Percentiles rank a stretch among this genome's conserved stretches.
Conservation (phyloP, 495 filamentous ascomycete species). For the Viridothelium virens region DNA sequence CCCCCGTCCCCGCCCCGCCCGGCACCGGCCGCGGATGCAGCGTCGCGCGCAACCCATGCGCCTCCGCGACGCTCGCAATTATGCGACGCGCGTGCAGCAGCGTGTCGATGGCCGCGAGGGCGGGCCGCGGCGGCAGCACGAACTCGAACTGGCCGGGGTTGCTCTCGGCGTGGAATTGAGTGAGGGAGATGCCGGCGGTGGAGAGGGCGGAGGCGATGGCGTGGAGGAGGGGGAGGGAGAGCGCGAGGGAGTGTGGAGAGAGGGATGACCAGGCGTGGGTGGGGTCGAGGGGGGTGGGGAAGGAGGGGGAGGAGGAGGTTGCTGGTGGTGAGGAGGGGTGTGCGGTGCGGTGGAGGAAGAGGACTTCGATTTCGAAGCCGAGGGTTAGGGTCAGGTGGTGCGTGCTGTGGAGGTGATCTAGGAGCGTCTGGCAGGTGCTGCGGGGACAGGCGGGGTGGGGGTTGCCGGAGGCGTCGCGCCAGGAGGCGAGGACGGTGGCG, state of each 20-base stretch:
- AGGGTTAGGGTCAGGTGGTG: slow-evolving; percentile 48
- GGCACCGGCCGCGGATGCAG: slow-evolving; percentile 65
- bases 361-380: slow-evolving; percentile 80
- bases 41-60: slow-evolving; percentile 60
- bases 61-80: slow-evolving; percentile 50
- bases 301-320: slow-evolving; percentile 31
- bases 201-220: slow-evolving; percentile 53
- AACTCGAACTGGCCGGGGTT: slow-evolving; percentile 76
- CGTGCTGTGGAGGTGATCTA: slow-evolving; percentile 28
- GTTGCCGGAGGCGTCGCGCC: slow-evolving; percentile 50
- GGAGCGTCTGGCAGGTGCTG: slow-evolving; percentile 30
- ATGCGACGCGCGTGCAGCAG: slow-evolving; percentile 66
- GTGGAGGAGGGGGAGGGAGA: slow-evolving; percentile 52
- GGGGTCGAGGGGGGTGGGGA: slow-evolving; percentile 27
- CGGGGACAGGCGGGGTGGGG: slow-evolving; percentile 47
- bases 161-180: slow-evolving; percentile 72
- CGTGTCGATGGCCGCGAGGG: slow-evolving; percentile 63
- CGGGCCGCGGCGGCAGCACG: slow-evolving; percentile 55
- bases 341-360: slow-evolving; percentile 48
- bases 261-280: slow-evolving; percentile 59
- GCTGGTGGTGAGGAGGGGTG: slow-evolving; percentile 20
- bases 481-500: slow-evolving; percentile 40
- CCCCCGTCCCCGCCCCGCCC: slow-evolving; percentile 51
- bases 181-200: slow-evolving; percentile 54
- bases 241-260: slow-evolving; percentile 46